Base-by-base conservation (phyloP, 768 basidiomycete species). In the Mycena maculata region DNA sequence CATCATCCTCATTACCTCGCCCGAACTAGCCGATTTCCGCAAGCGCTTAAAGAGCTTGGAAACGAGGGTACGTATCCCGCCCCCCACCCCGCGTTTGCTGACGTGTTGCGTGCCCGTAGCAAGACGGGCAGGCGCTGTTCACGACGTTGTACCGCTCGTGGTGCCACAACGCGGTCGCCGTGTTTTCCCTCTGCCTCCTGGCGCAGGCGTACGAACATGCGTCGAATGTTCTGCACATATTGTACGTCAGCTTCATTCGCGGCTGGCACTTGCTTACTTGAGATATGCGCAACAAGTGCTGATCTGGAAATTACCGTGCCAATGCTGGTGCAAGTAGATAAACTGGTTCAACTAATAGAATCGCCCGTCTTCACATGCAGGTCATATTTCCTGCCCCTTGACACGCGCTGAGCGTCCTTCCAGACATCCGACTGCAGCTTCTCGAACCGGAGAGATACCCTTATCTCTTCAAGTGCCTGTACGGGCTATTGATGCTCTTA, bases 121-220 rank as follows among this genome's bases (percentile, higher is more conserved):
- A 97, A 93, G 98, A 99, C 71, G 96, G 97, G 3, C 98, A 99
- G 80, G 93, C 93, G 18, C 78, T 99, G 23, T 99, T 99, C 76
- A 94, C 93, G 13, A 94, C 92, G 0, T 82, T 99, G 4, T 99
- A 99, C 74, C 87, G 95, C 22, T 99, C 96, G 22, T 99, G 98
- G 98, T 99, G 96, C 76, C 98, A 99, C 73, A 98, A 98, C 74
- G 93, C 97, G 1, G 96, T 99, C 45, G 92, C 98, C 0, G 95
- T 95, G 1, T 98, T 99, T 76, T 95, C 98, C 1, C 85, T 99
- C 8, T 99, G 98, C 77, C 85, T 99, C 30, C 85, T 99, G 27
- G 98, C 98, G 7, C 98, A 99, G 77, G 97, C 98, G 3, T 99
- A 99, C 72, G 98, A 99, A 77, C 98, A 99, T 78, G 98, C 97